Evolutionary conservation across 352 stramenopile genomes (phyloP), one percentile per base, ranked within the genome.

Genomic region (Pythium sukuiense): DNA sequence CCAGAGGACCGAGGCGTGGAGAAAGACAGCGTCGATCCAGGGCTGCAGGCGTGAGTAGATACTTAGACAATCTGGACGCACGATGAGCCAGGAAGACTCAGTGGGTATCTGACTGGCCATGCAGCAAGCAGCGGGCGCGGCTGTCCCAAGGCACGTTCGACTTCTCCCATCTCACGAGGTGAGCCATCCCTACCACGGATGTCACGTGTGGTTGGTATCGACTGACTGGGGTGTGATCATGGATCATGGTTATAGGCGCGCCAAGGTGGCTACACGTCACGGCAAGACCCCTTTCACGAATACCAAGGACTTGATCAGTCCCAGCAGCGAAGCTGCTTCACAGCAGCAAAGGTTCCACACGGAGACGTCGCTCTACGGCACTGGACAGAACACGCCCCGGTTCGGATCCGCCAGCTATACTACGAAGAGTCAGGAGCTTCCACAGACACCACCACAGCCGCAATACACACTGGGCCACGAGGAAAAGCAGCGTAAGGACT

Each of bases 101-200:
- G 0, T 24, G 20, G 20, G 20, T 55, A 18, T 37, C n/a, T 56
- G 26, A 35, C 29, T 24, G 26, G 41, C 18, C 37, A 9, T 59
- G 13, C 30, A 70, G 56, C 32, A 69, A 67, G 11, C 68, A 69
- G 43, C 57, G 33, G 6, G 41, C 41, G 18, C 53, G 35, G 26
- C 46, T 57, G 7, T 65, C 72, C 3, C 58, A 64, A 30, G 69
- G 67, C 26, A 72, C 43, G 5, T 88, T 88, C 41, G 64, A 81
- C 33, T 84, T 85, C 50, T 67, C 75, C 0, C 79, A 88, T 29
- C 65, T 88, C 12, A 66, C 71, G 35, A 63, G 74, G 76, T 83
- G 56, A 64, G 45, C 7, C 46, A 46, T 27, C 45, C 3, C 26
- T n/a, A 37, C 24, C 24, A 24, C 20, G 20, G 20, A 24, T 24